Percentiles rank a stretch among this genome's conserved stretches.
These are phyloP conservation scores for Heterobasidion annosum DNA, from an alignment of 1,284 basidiomycete species.

Conservation along the genomic window DNA sequence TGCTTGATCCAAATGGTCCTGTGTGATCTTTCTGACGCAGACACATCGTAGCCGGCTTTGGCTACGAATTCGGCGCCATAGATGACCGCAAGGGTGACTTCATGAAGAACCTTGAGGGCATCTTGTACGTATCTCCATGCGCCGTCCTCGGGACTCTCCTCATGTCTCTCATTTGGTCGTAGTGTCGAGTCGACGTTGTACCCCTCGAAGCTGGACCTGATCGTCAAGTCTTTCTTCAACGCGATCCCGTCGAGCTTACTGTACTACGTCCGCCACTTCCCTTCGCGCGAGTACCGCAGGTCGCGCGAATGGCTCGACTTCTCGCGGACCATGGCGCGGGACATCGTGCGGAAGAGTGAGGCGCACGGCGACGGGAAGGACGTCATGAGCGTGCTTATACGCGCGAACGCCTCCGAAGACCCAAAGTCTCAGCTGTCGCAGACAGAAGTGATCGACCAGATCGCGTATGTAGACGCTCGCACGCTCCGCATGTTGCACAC, in stretches of 20 bases:
- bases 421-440: slow-evolving; percentile 13
- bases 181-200: slow-evolving; percentile 11
- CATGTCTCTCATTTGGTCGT: neutral
- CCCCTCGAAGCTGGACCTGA: slow-evolving; percentile 7
- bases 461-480: slow-evolving; percentile 7
- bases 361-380: slow-evolving; percentile 13
- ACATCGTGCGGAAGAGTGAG: slow-evolving; percentile 12
- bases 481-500: neutral
- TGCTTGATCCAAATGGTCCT: neutral
- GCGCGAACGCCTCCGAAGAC: slow-evolving; percentile 15
- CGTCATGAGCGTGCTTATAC: slow-evolving; percentile 18
- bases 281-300: slow-evolving; percentile 14
- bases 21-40: too few species aligned
- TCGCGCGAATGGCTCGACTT: slow-evolving; percentile 14
- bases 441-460: slow-evolving; percentile 19
- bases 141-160: neutral
- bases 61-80: slow-evolving; percentile 19
- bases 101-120: slow-evolving; percentile 15
- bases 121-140: slow-evolving; percentile 18
- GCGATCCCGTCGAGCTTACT: slow-evolving; percentile 14
- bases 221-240: slow-evolving; percentile 17
- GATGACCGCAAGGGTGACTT: slow-evolving; percentile 17
- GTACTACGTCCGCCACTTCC: slow-evolving; percentile 14
- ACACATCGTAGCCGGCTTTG: slow-evolving; percentile 17
- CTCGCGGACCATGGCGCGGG: slow-evolving; percentile 16